A percentile compares a stretch with the other conserved stretches of the same genome.
These are phyloP conservation scores for Pyracantha coccinea DNA, from an alignment of 331 rosid species.

Conservation along the genomic window DNA sequence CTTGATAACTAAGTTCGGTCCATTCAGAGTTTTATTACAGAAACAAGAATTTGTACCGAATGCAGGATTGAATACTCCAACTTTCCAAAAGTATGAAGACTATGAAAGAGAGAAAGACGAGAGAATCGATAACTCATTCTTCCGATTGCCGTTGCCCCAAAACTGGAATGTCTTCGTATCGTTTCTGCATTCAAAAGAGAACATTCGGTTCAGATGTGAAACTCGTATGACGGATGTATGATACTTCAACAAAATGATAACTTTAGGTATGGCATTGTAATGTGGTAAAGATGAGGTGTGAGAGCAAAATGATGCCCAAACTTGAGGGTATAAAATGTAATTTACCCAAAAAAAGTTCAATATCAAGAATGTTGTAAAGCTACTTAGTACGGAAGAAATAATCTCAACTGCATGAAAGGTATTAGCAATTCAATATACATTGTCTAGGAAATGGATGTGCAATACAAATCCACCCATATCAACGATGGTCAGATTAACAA, in stretches of 20 bases:
- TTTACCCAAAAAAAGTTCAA: too few relatives aligned
- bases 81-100: not conserved
- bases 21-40: not conserved
- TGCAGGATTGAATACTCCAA: conserved; percentile 9
- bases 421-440: not conserved
- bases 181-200: conserved; percentile 30
- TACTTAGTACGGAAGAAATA: not conserved
- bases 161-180: conserved; percentile 42
- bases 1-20: not conserved
- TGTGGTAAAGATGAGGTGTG: too few relatives aligned
- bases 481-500: not conserved
- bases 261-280: too few relatives aligned
- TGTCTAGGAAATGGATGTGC: not conserved
- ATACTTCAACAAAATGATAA: too few relatives aligned
- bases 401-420: not conserved
- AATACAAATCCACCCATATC: not conserved
- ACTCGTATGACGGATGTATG: not conserved
- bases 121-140: conserved; percentile 18
- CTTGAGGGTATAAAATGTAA: too few relatives aligned
- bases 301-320: too few relatives aligned
- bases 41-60: conserved; percentile 12
- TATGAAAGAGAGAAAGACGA: conserved; percentile 1
- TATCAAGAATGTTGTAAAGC: not conserved
- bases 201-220: not conserved
- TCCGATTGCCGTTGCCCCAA: conserved; percentile 51